Conservation (phyloP, 2,329 filamentous ascomycete species). For the Hypoxylon sp. region DNA sequence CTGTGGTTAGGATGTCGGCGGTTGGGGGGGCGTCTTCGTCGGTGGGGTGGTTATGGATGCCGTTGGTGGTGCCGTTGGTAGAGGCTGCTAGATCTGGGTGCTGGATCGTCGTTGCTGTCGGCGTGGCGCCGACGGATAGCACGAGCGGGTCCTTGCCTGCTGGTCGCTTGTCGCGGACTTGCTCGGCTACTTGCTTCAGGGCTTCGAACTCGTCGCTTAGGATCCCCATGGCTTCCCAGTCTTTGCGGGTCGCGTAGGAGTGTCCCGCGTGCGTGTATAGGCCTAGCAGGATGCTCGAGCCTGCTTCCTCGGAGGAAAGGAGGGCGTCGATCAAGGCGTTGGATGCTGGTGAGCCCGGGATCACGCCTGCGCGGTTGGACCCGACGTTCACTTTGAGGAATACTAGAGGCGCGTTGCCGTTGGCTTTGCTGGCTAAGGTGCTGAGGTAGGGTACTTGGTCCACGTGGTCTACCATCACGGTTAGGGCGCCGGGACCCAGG, state of each 20-base stretch:
- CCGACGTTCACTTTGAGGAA: slow-evolving; percentile 82
- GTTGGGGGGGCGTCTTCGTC: slow-evolving; percentile 34
- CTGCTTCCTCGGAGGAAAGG: slow-evolving; percentile 53
- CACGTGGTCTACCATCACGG: slow-evolving; percentile 75
- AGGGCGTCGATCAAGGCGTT: slow-evolving; percentile 55
- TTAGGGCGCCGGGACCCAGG: slow-evolving; percentile 65
- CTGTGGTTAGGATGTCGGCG: slow-evolving; percentile 39
- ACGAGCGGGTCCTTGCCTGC: slow-evolving; percentile 48
- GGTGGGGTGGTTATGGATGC: background rate
- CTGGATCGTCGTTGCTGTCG: slow-evolving; percentile 73
- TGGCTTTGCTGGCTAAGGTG: slow-evolving; percentile 52
- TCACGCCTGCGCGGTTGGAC: slow-evolving; percentile 73
- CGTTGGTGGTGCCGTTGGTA: slow-evolving; percentile 5
- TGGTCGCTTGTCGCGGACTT: slow-evolving; percentile 47
- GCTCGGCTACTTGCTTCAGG: slow-evolving; percentile 56
- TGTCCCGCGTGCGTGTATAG: slow-evolving; percentile 79
- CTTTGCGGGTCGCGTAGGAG: slow-evolving; percentile 68
- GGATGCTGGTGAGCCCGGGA: slow-evolving; percentile 58
- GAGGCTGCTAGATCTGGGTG: slow-evolving; percentile 52
- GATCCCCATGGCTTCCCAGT: slow-evolving; percentile 64
- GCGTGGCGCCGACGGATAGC: slow-evolving; percentile 79
- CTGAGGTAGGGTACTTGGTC: slow-evolving; percentile 63
- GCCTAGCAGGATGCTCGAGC: slow-evolving; percentile 61
- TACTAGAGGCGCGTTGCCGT: slow-evolving; percentile 61
- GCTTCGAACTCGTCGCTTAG: slow-evolving; percentile 68